These are phyloP conservation scores for Syncephalis plumigaleata DNA, from an alignment of 371 early-diverging fungal species.

Conservation along the genomic window DNA sequence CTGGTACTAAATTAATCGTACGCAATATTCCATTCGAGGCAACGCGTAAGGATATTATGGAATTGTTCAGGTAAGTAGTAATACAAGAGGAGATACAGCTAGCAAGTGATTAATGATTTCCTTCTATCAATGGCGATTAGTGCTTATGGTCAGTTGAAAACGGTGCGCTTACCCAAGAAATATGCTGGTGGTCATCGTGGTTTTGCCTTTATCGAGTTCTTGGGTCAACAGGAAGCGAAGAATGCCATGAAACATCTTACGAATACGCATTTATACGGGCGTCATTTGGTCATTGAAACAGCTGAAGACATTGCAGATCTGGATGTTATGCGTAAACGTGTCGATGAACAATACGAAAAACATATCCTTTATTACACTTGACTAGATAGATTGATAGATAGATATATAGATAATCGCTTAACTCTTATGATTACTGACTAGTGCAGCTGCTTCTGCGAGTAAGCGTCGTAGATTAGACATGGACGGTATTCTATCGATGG, in stretches of 20 bases:
- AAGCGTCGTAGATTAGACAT: no score
- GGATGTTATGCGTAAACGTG: no score
- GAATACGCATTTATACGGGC: constrained; percentile 96
- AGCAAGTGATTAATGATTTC: not conserved
- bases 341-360: no score
- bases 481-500: no score
- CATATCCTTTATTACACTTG: no score
- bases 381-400: no score
- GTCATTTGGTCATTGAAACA: constrained; percentile 95
- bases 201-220: constrained; percentile 95
- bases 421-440: no score
- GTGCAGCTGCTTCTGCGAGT: no score
- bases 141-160: constrained; percentile 83
- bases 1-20: constrained; percentile 75
- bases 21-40: constrained; percentile 99
- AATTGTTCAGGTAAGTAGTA: constrained; percentile 83
- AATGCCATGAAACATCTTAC: constrained; percentile 74
- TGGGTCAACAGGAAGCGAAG: constrained; percentile 85
- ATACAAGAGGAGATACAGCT: constrained; percentile 12
- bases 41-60: constrained; percentile 81
- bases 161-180: constrained; percentile 91
- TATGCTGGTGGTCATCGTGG: constrained; percentile 92
- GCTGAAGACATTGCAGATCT: no score
- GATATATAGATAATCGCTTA: no score
- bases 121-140: no score